Conservation (phyloP, 1,139 yeast species). For the Pichia sp. region DNA sequence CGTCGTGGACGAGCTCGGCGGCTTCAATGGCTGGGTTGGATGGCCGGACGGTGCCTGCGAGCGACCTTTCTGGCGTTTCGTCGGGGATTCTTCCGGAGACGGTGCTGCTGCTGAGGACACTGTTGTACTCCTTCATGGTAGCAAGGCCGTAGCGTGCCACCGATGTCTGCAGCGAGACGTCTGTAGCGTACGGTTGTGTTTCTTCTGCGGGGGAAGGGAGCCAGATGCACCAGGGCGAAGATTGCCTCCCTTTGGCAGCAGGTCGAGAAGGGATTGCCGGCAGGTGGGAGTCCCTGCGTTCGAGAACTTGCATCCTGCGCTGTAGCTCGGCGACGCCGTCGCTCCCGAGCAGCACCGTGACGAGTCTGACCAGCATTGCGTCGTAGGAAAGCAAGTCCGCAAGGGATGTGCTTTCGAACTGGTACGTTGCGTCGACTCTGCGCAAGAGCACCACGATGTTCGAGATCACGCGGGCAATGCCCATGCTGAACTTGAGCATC, state of each 20-base stretch:
- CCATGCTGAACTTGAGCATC: slow-evolving; percentile 18
- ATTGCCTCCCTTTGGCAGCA: not conserved
- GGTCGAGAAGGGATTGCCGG: no score
- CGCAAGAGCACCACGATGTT: slow-evolving; percentile 19
- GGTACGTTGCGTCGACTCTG: slow-evolving; percentile 15
- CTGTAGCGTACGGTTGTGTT: not conserved
- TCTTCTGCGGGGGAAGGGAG: not conserved
- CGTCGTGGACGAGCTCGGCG: not conserved
- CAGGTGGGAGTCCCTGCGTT: not conserved
- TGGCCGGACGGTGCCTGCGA: no score
- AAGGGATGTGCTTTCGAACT: slow-evolving; percentile 10
- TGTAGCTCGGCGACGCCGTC: not conserved
- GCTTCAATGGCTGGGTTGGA: not conserved
- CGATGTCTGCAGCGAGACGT: not conserved
- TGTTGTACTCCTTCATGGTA: not conserved
- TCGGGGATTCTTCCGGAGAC: not conserved
- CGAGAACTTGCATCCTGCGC: not conserved
- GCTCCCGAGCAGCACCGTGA: not conserved
- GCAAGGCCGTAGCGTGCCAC: not conserved
- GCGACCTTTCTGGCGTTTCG: not conserved
- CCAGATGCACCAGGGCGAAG: not conserved
- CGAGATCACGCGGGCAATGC: slow-evolving; percentile 22
- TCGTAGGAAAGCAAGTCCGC: slow-evolving; percentile 20
- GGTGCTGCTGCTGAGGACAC: not conserved
- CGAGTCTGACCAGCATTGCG: slow-evolving; percentile 13